Evolutionary conservation across 805 yeast genomes (phyloP).

Genomic region (Vanderwaltozyma tropicalis): DNA sequence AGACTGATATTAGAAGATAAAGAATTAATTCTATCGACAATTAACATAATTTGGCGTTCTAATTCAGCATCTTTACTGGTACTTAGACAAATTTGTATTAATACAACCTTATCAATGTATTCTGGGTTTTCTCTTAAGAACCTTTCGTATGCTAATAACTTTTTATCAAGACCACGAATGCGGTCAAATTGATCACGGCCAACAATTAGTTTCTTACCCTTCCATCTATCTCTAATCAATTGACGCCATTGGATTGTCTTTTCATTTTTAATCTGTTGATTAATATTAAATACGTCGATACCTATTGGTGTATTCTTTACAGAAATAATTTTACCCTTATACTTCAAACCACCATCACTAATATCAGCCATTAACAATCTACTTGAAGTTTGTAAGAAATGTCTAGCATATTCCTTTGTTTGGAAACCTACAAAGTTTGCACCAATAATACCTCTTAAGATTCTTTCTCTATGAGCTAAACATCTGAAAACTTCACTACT

Average conservation of each 20-base stretch:
- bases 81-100: constrained; percentile 76
- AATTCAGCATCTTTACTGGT: constrained; percentile 47
- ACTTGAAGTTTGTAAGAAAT: constrained; percentile 83
- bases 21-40: constrained; percentile 80
- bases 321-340: constrained; percentile 45
- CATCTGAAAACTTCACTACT: constrained; percentile 92
- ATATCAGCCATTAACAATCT: constrained; percentile 76
- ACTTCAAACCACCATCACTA: constrained; percentile 44
- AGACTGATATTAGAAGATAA: constrained; percentile 60
- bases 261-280: constrained; percentile 35
- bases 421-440: constrained; percentile 85
- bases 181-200: constrained; percentile 83
- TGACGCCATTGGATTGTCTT: constrained; percentile 56
- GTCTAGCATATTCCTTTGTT: constrained; percentile 86
- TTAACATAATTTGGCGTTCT: constrained; percentile 62
- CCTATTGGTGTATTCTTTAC: constrained; percentile 66
- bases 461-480: constrained; percentile 71
- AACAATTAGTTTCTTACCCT: constrained; percentile 55
- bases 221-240: constrained; percentile 73
- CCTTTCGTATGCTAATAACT: constrained; percentile 74
- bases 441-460: constrained; percentile 77
- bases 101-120: constrained; percentile 54
- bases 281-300: constrained; percentile 55
- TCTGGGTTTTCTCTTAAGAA: constrained; percentile 66
- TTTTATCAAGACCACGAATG: constrained; percentile 81